phyloP scores from a whole-genome alignment of 495 filamentous ascomycete genomes.

The Pyrenula massariospora region DNA sequence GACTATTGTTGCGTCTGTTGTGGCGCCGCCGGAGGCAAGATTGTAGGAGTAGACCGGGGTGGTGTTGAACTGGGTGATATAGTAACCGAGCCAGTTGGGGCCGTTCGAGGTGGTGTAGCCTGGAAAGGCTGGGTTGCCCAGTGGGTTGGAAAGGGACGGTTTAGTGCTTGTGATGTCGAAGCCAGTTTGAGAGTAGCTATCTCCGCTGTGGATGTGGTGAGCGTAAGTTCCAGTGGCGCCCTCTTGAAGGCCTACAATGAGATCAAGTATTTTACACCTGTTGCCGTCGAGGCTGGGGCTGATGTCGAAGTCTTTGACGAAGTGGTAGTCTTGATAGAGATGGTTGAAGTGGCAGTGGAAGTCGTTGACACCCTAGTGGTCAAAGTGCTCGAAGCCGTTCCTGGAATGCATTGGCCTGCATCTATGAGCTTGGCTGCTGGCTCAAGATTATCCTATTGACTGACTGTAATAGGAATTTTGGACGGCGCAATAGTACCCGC shows the following conservation, averaged over 20 bases:
- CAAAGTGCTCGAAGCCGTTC: neutral
- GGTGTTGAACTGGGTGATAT: slow-evolving; percentile 50
- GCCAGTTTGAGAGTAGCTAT: slow-evolving; percentile 42
- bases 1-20: slow-evolving; percentile 50
- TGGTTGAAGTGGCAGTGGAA: neutral
- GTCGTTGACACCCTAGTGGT: neutral
- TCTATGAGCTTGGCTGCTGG: neutral
- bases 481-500: neutral
- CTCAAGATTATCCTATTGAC: neutral
- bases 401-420: neutral
- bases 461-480: neutral
- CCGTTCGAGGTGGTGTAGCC: slow-evolving; percentile 39
- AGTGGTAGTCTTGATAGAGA: neutral
- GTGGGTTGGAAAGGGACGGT: slow-evolving; percentile 46
- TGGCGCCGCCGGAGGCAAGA: slow-evolving; percentile 58
- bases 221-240: neutral
- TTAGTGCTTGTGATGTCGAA: slow-evolving; percentile 46
- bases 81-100: slow-evolving; percentile 59
- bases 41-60: slow-evolving; percentile 52
- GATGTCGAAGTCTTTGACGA: neutral
- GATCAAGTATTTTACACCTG: neutral
- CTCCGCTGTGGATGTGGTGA: slow-evolving; percentile 16
- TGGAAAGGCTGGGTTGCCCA: slow-evolving; percentile 46
- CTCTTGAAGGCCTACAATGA: neutral
- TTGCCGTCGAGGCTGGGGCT: neutral